Percentiles rank a stretch among this genome's conserved stretches.
These are phyloP conservation scores for Fusarium pseudonygamai DNA, from an alignment of 2,329 filamentous ascomycete genomes.

Conservation along the genomic window DNA sequence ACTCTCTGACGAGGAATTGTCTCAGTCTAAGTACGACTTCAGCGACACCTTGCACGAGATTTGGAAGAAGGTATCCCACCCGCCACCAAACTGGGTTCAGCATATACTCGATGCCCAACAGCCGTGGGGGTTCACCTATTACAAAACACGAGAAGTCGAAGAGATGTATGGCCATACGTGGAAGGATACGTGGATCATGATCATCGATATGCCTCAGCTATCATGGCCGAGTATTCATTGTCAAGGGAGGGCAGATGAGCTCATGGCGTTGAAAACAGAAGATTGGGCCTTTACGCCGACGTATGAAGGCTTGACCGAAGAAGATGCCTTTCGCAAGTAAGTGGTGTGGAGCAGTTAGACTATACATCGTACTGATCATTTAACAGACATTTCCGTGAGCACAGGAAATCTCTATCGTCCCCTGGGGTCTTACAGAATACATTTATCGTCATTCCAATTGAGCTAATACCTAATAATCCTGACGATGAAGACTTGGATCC, in stretches of 20 bases:
- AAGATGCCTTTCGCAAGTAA: neutral
- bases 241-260: neutral
- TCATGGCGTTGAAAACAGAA: neutral
- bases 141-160: neutral
- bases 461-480: rapidly evolving
- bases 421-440: neutral
- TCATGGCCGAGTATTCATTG: neutral
- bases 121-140: neutral
- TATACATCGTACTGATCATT: too few species aligned
- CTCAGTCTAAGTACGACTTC: neutral
- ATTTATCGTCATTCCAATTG: neutral
- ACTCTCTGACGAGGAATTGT: neutral
- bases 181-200: neutral
- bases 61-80: conserved; percentile 23
- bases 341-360: rapidly evolving
- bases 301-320: neutral
- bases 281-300: neutral
- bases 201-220: neutral
- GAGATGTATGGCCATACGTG: neutral
- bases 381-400: rapidly evolving
- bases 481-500: neutral
- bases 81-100: conserved; percentile 26
- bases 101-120: conserved; percentile 1
- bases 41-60: neutral
- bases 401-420: neutral